Evolutionary conservation across 1,284 basidiomycete species (phyloP), one percentile per base, ranked within the genome.

Genomic region (Boletellus deceptivus): DNA sequence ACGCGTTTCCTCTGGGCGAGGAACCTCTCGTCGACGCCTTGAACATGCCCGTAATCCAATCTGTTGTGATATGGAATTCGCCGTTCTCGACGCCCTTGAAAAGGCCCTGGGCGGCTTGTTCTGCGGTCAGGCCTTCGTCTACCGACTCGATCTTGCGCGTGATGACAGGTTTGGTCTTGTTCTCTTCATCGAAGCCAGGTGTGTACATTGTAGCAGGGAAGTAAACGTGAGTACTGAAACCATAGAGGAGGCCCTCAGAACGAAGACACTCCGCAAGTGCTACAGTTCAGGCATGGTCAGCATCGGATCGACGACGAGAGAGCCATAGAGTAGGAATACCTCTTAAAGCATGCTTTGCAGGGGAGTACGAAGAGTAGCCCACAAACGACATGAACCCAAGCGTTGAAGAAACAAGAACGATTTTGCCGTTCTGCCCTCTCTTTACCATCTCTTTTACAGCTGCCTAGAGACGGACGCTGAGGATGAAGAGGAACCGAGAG

Each of bases 301-400:
- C 2, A 20, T 31, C 17, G 8, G 16, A 25, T 17, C 2, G 8
- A 45, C n/a, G 14, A 1, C 10, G 6, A 18, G 8, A 31, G 14
- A 22, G 3, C 24, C 4, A 38, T 2, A 13, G 16, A 7, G 6
- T 1, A 43, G 17, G 65, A 64, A 43, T 60, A 91, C 93, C 94
- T 72, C 93, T 76, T 14, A 98, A 70, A 10, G 96, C 96, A 60
- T 89, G 87, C 69, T 98, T 98, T 43, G 85, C 89, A 0, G 95
- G 93, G 1, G 90, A 75, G 67, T 99, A 98, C 2, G 86, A 79
- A 4, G 88, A 77, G 62, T 90, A 98, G 1, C 96, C 95, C 16
- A 91, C 74, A 45, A 98, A 78, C 1, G 84, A 81, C 74, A 93
- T 88, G 58, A 89, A 84, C 0, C 87, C 89, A 14, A 96, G 69